These are phyloP conservation scores for Xylariales sp. DNA, from an alignment of 2,329 filamentous ascomycete species.

Conservation along the genomic window DNA sequence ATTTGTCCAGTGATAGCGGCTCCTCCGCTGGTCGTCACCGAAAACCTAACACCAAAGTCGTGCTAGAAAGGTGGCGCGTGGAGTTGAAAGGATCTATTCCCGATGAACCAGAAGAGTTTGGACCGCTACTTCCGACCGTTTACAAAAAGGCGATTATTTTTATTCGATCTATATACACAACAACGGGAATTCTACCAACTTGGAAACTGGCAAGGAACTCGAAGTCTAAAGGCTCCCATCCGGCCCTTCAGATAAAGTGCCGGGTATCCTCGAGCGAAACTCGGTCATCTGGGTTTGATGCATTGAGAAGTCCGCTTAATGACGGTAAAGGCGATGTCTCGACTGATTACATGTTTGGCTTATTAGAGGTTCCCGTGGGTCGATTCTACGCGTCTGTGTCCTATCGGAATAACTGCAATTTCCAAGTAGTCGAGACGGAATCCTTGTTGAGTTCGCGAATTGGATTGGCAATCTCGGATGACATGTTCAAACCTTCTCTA, in stretches of 20 bases:
- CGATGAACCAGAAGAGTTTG: slow-evolving; percentile 51
- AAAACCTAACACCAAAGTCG: slow-evolving; percentile 62
- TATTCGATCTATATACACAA: slow-evolving; percentile 83
- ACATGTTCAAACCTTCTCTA: slow-evolving; percentile 78
- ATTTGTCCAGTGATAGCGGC: slow-evolving; percentile 46
- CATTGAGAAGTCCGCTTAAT: slow-evolving; percentile 66
- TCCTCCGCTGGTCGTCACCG: slow-evolving; percentile 31
- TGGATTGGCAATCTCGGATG: slow-evolving; percentile 78
- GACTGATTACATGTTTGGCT: slow-evolving; percentile 75
- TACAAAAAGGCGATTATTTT: slow-evolving; percentile 98
- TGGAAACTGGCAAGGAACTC: slow-evolving; percentile 78
- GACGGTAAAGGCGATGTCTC: slow-evolving; percentile 59
- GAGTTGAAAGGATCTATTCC: slow-evolving; percentile 64
- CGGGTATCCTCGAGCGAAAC: slow-evolving; percentile 65
- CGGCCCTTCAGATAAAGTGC: slow-evolving; percentile 69
- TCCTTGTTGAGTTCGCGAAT: slow-evolving; percentile 88
- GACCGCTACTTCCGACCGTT: slow-evolving; percentile 69
- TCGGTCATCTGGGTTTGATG: slow-evolving; percentile 56
- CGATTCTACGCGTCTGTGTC: slow-evolving; percentile 76
- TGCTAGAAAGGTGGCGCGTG: slow-evolving; percentile 88
- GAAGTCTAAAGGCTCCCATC: slow-evolving; percentile 66
- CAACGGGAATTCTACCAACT: slow-evolving; percentile 75
- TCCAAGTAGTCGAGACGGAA: slow-evolving; percentile 88
- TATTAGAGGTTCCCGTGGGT: slow-evolving; percentile 82
- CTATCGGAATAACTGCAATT: slow-evolving; percentile 85